Percentiles rank a stretch among this genome's conserved stretches.
phyloP scores from a whole-genome alignment of 768 basidiomycete species.

The Suillus subluteus region DNA sequence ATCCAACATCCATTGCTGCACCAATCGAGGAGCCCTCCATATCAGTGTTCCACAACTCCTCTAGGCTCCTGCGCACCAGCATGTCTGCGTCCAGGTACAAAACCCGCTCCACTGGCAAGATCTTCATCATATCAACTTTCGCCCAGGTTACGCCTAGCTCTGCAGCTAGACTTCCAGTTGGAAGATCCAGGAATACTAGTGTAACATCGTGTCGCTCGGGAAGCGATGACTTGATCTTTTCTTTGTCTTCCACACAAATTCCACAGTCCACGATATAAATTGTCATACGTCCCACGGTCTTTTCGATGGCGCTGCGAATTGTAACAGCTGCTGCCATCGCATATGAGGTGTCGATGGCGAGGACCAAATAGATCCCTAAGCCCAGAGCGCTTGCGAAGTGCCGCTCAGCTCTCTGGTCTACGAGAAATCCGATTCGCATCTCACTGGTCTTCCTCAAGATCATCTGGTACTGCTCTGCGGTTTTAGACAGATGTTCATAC shows the following conservation, averaged over 20 bases:
- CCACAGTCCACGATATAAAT: conserved; percentile 56
- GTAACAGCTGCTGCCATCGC: conserved; percentile 53
- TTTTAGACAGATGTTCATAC: conserved; percentile 44
- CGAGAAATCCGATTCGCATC: conserved; percentile 55
- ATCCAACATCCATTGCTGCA: conserved; percentile 52
- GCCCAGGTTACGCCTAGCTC: conserved; percentile 46
- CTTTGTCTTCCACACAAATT: conserved; percentile 39
- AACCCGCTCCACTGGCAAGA: conserved; percentile 52
- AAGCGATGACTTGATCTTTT: conserved; percentile 35
- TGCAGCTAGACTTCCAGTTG: conserved; percentile 30
- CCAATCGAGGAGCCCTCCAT: conserved; percentile 45
- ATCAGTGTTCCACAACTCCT: conserved; percentile 48
- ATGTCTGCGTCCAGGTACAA: conserved; percentile 59
- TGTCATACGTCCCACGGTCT: conserved; percentile 43
- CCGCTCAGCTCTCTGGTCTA: conserved; percentile 13
- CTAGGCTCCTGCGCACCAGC: conserved; percentile 45
- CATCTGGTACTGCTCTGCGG: conserved; percentile 49
- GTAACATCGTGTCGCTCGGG: conserved; percentile 36
- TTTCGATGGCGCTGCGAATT: conserved; percentile 44
- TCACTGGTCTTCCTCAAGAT: conserved; percentile 52
- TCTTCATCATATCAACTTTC: conserved; percentile 49
- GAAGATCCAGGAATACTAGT: conserved; percentile 46
- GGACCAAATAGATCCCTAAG: conserved; percentile 52
- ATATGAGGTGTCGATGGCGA: conserved; percentile 46
- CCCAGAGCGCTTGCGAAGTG: conserved; percentile 32